Conservation (phyloP, 2,329 filamentous ascomycete genomes). For the Colletotrichum sp. region DNA sequence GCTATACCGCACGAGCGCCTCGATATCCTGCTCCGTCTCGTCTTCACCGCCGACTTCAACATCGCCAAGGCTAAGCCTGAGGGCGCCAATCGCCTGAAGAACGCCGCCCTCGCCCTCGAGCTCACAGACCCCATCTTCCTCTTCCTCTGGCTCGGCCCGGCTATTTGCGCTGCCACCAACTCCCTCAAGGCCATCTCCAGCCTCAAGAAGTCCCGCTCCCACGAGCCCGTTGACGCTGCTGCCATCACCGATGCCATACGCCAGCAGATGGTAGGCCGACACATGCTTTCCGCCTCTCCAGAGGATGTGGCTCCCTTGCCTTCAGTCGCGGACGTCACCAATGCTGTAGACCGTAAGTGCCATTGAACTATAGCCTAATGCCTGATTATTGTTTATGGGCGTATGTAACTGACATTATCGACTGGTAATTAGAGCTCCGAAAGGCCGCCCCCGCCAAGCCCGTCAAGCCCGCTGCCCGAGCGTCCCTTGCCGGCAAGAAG, state of each 20-base stretch:
- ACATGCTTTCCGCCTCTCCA: not conserved
- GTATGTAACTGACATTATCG: not conserved
- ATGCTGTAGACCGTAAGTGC: not conserved
- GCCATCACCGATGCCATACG: not conserved
- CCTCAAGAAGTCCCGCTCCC: not conserved
- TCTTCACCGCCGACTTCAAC: not conserved
- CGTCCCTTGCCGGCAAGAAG: not conserved
- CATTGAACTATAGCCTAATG: not conserved
- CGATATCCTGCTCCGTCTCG: not conserved
- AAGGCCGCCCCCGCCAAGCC: not conserved
- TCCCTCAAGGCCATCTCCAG: not conserved
- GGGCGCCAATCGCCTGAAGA: not conserved
- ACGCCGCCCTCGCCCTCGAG: not conserved
- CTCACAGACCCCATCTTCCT: not conserved
- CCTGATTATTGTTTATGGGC: not conserved
- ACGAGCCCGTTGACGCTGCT: not conserved
- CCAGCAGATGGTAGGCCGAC: not conserved
- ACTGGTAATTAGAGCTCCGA: not conserved
- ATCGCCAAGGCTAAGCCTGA: not conserved
- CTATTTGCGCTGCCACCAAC: not conserved
- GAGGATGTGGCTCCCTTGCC: not conserved
- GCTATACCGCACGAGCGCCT: not conserved
- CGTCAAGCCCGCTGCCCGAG: not conserved
- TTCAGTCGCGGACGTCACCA: not conserved
- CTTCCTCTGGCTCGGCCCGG: not conserved